Percentiles rank a stretch among this genome's conserved stretches.
phyloP scores from a whole-genome alignment of 2,329 filamentous ascomycete genomes.

The Arthrobotrys megalospora region DNA sequence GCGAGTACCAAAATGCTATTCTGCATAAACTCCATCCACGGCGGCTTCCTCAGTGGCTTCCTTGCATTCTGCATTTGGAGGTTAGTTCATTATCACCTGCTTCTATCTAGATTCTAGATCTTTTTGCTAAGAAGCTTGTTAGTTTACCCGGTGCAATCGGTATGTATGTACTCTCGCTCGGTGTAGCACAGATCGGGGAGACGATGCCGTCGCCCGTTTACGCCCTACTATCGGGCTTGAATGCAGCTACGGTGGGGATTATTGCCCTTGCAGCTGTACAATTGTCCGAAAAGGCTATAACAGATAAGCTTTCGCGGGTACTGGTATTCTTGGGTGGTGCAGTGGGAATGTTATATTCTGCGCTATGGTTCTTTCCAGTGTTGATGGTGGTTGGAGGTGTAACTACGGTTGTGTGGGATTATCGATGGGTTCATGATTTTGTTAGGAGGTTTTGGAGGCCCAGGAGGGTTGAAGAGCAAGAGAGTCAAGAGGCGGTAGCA shows the following conservation, averaged over 20 bases:
- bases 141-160: constrained; percentile 79
- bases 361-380: constrained; percentile 81
- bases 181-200: constrained; percentile 75
- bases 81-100: constrained; percentile 66
- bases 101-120: not conserved
- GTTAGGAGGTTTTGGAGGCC: constrained; percentile 64
- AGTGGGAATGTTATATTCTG: constrained; percentile 79
- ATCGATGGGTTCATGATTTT: constrained; percentile 70
- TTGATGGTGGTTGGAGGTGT: constrained; percentile 74
- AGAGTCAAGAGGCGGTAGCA: not conserved
- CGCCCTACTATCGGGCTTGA: constrained; percentile 79
- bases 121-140: constrained; percentile 13
- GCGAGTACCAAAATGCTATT: constrained; percentile 81
- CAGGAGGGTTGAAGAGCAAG: constrained; percentile 48
- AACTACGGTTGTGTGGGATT: constrained; percentile 73
- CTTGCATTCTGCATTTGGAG: constrained; percentile 77
- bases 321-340: constrained; percentile 76
- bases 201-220: constrained; percentile 76
- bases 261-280: constrained; percentile 79
- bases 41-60: constrained; percentile 74
- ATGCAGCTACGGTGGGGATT: constrained; percentile 80
- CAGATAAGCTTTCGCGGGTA: constrained; percentile 75
- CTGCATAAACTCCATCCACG: constrained; percentile 77
- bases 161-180: constrained; percentile 78
- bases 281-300: constrained; percentile 78